Conservation (phyloP, 2,329 filamentous ascomycete species). For the Botrytis fragariae region DNA sequence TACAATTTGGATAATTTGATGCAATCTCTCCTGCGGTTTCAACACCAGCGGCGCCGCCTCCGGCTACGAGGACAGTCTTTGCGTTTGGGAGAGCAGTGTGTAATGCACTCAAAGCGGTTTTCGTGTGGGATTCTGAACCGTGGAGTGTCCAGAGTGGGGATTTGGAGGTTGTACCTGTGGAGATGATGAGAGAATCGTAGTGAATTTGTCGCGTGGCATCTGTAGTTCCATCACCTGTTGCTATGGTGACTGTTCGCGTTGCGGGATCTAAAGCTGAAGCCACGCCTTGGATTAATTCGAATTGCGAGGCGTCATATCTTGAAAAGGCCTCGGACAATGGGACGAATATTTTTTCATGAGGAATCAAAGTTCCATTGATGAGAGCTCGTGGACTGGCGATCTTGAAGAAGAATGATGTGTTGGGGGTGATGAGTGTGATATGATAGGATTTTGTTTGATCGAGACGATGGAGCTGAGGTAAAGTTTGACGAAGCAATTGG, state of each 20-base stretch:
- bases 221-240: constrained; percentile 13
- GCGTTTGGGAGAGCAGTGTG: constrained; percentile 42
- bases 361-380: constrained; percentile 46
- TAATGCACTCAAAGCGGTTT: constrained; percentile 42
- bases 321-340: constrained; percentile 41
- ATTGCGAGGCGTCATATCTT: constrained; percentile 41
- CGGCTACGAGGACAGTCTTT: constrained; percentile 46
- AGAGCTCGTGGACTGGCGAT: constrained; percentile 48
- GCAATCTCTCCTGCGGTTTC: constrained; percentile 51
- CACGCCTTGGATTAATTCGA: constrained; percentile 45
- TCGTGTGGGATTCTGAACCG: constrained; percentile 38
- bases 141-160: constrained; percentile 47
- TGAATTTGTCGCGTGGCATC: constrained; percentile 37
- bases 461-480: constrained; percentile 43
- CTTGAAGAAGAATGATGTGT: constrained; percentile 44
- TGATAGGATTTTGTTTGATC: constrained; percentile 37
- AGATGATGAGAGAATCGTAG: constrained; percentile 47
- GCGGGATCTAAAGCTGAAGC: constrained; percentile 41
- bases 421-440: constrained; percentile 45
- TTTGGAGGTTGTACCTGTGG: constrained; percentile 47
- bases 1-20: constrained; percentile 40
- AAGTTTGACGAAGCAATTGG: constrained; percentile 49
- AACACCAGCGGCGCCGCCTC: constrained; percentile 46
- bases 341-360: constrained; percentile 47
- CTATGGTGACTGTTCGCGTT: constrained; percentile 39